Evolutionary conservation across 805 yeast genomes (phyloP).

Genomic region (Yamadazyma ubonensis): DNA sequence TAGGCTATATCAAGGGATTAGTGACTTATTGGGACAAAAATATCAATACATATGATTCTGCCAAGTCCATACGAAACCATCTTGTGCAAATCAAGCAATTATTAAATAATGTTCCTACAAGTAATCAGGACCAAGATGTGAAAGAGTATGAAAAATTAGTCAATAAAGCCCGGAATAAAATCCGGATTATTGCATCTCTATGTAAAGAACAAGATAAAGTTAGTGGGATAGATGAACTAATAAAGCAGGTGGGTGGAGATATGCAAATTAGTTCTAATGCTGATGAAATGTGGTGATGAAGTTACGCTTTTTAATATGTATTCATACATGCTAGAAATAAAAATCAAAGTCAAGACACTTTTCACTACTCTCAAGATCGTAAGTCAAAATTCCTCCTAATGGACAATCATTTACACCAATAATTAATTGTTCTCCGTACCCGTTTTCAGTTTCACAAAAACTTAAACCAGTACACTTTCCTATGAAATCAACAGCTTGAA

Average conservation of each 20-base stretch:
- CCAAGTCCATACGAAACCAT: constrained; percentile 21
- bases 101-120: constrained; percentile 19
- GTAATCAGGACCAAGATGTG: constrained; percentile 57
- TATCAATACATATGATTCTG: constrained; percentile 18
- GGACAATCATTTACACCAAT: constrained; percentile 56
- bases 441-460: constrained; percentile 43
- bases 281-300: constrained; percentile 43
- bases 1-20: constrained; percentile 67
- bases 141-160: constrained; percentile 52
- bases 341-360: constrained; percentile 43
- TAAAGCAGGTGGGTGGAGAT: constrained; percentile 39
- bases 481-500: constrained; percentile 52
- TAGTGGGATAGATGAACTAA: constrained; percentile 28
- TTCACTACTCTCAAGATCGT: constrained; percentile 34
- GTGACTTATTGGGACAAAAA: constrained; percentile 36
- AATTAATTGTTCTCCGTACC: constrained; percentile 47
- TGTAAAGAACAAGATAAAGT: constrained; percentile 31
- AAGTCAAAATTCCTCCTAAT: constrained; percentile 57
- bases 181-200: constrained; percentile 48
- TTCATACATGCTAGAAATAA: constrained; percentile 7
- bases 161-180: constrained; percentile 58
- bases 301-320: background rate
- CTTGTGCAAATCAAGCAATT: constrained; percentile 30
- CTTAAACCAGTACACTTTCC: constrained; percentile 60
- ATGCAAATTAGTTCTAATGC: constrained; percentile 35